These are phyloP conservation scores for Yamadazyma friedrichii DNA, from an alignment of 1,139 yeast species.

Conservation along the genomic window DNA sequence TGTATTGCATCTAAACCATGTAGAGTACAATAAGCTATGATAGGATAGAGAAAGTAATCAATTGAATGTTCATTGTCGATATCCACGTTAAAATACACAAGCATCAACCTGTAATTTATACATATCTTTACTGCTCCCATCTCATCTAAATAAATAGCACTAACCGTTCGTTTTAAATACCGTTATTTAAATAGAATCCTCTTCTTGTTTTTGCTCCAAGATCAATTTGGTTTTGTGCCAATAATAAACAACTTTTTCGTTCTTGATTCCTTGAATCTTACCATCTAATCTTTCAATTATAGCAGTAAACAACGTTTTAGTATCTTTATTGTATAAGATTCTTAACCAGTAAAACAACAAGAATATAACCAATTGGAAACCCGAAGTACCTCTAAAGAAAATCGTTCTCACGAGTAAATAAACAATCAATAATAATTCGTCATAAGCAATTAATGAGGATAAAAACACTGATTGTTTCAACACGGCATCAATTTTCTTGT, in stretches of 20 bases:
- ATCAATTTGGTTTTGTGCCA: conserved; percentile 45
- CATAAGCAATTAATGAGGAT: conserved; percentile 54
- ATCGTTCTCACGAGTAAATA: conserved; percentile 59
- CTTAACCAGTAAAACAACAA: conserved; percentile 68
- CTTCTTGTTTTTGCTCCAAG: conserved; percentile 28
- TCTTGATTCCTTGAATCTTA: conserved; percentile 37
- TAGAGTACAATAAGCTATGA: background rate
- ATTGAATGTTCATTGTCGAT: too few relatives aligned
- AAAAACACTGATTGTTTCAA: conserved; percentile 37
- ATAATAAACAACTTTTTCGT: conserved; percentile 41
- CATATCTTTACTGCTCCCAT: background rate
- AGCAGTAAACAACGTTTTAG: conserved; percentile 42
- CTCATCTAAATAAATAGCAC: too few relatives aligned
- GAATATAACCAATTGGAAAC: conserved; percentile 61
- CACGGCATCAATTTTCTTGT: conserved; percentile 41
- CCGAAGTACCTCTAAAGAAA: conserved; percentile 63
- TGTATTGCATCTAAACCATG: too few relatives aligned
- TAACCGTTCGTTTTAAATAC: too few relatives aligned
- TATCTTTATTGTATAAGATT: conserved; percentile 52
- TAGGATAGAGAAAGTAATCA: background rate
- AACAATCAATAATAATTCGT: conserved; percentile 55
- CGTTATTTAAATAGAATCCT: conserved; percentile 2
- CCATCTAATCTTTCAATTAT: conserved; percentile 45
- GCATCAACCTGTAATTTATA: too few relatives aligned
- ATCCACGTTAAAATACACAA: too few relatives aligned